A percentile compares a stretch with the other conserved stretches of the same genome.
phyloP scores from a whole-genome alignment of 345 rosid species.

The Lepidium sativum region DNA sequence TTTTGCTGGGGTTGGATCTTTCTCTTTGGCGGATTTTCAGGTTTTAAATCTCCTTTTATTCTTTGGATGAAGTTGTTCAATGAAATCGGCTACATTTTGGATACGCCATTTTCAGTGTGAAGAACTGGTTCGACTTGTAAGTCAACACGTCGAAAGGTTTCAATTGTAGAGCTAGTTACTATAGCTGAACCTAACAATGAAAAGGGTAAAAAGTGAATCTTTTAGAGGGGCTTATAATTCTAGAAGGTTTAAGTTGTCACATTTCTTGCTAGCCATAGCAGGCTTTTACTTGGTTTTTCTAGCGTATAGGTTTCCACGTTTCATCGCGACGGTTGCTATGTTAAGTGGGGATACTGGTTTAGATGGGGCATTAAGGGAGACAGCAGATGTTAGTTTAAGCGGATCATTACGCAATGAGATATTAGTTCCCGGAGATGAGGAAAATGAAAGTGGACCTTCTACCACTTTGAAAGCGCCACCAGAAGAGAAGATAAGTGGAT shows the following conservation, averaged over 20 bases:
- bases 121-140: background rate
- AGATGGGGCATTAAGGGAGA: constrained; percentile 34
- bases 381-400: constrained; percentile 46
- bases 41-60: constrained; percentile 4
- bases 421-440: constrained; percentile 60
- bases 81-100: constrained; percentile 10
- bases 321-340: constrained; percentile 57
- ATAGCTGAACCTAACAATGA: constrained; percentile 43
- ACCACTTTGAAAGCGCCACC: constrained; percentile 44
- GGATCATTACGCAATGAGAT: constrained; percentile 62
- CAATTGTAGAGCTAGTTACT: constrained; percentile 15
- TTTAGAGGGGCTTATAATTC: constrained; percentile 24
- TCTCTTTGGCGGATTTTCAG: background rate
- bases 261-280: constrained; percentile 55
- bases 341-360: constrained; percentile 61
- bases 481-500: constrained; percentile 31
- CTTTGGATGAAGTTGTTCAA: constrained; percentile 12
- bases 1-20: background rate
- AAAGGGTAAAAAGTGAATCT: constrained; percentile 64
- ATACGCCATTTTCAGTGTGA: constrained; percentile 14
- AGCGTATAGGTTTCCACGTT: constrained; percentile 75
- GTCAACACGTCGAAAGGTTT: constrained; percentile 15
- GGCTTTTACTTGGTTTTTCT: constrained; percentile 67
- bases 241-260: constrained; percentile 76
- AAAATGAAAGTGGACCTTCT: constrained; percentile 38